A percentile compares a stretch with the other conserved stretches of the same genome.
These are phyloP conservation scores for Alternaria arborescens DNA, from an alignment of 2,329 filamentous ascomycete species.

Conservation along the genomic window DNA sequence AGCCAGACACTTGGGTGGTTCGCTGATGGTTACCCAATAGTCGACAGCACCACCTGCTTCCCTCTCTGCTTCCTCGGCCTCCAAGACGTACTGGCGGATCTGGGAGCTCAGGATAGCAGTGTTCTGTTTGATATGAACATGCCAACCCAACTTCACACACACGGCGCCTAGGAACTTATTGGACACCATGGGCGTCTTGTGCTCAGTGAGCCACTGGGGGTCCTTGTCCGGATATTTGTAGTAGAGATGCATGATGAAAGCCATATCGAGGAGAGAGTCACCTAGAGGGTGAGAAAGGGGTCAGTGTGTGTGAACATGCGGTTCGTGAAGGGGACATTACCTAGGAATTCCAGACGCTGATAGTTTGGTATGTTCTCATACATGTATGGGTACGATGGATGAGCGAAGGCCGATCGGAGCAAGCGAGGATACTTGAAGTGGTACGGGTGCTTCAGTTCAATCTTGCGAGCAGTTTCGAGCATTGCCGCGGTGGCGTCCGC, in stretches of 20 bases:
- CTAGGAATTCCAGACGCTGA: conserved; percentile 59
- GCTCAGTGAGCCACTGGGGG: conserved; percentile 96
- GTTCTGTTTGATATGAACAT: conserved; percentile 71
- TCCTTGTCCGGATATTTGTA: conserved; percentile 78
- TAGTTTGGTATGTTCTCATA: conserved; percentile 87
- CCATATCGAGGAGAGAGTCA: conserved; percentile 87
- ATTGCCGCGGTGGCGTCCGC: conserved; percentile 71
- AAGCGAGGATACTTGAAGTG: conserved; percentile 78
- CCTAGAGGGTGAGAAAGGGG: conserved; percentile 80
- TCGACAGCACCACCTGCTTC: conserved; percentile 63
- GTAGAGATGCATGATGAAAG: conserved; percentile 83
- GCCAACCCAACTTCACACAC: conserved; percentile 78
- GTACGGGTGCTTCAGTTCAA: conserved; percentile 69
- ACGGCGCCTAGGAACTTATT: conserved; percentile 92
- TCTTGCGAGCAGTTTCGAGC: conserved; percentile 69
- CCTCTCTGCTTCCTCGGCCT: conserved; percentile 64
- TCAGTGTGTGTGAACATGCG: background rate
- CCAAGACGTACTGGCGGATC: conserved; percentile 64
- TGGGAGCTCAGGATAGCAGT: conserved; percentile 60
- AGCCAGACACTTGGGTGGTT: conserved; percentile 78
- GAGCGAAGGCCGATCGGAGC: conserved; percentile 84
- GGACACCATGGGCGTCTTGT: conserved; percentile 99
- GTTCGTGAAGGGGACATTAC: background rate
- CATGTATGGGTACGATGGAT: conserved; percentile 79
- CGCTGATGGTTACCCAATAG: conserved; percentile 70